Base-by-base conservation (phyloP, 192 early-diverging fungal genomes). In the Funneliformis mosseae region DNA sequence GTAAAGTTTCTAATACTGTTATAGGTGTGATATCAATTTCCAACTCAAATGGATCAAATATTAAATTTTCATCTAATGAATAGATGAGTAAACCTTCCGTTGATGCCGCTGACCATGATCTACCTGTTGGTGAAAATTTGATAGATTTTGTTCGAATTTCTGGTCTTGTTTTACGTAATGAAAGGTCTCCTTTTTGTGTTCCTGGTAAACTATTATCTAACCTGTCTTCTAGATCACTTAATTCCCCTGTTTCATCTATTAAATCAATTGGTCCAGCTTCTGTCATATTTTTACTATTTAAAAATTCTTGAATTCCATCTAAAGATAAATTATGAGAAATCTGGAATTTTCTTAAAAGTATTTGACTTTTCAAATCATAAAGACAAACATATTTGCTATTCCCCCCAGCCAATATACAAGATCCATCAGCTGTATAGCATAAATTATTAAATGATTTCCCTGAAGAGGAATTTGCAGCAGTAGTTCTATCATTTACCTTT, bases 41-140 rank as follows among this genome's bases (percentile, higher is more conserved):
- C 5, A 99, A 91, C 86, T 99, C 97, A 84, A 97, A 99, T 27
- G 98, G 98, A 85, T 99, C 98, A 83, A 99, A 99, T 72, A 94
- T 78, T 27, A 98, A 86, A 3, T 89, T 89, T 63, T 99, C 95
- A 82, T 99, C 98, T 46, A 99, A 86, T 18, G 96, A 95, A 87
- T 98, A 99, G 64, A 99, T 92, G 74, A 99, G 79, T 38, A 99
- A 85, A 9, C 98, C 98, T 76, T 99, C 96, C 7, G 97, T 98
- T 16, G 97, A 93, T 9, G 97, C 97, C 0, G 97, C 95, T 2
- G 96, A 96, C 96, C 96, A 99, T 28, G 96, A 91, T 39, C 96
- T 89, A 25, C 96, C 96, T 0, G 96, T 98, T 43, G 97, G 97
- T 1, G 97, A 92, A 86, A 99, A 99, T 25, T 91, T 87, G 11